Evolutionary conservation across 2,329 filamentous ascomycete species (phyloP).

Genomic region (Ophiostoma tasmaniense): DNA sequence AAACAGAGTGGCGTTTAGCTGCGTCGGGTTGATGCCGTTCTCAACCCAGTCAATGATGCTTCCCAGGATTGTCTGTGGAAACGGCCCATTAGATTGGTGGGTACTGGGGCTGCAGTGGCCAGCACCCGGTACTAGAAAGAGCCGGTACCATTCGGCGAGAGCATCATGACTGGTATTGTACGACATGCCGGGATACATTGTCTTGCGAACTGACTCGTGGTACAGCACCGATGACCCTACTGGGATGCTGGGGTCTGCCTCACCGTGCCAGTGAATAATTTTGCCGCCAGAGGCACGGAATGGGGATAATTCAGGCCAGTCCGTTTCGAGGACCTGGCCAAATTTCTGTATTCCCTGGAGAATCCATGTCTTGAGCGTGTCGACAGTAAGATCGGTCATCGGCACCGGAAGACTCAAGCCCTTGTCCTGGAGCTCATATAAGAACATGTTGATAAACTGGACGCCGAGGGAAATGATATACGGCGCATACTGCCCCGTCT

Average conservation of each 20-base stretch:
- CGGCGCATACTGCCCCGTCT: background rate
- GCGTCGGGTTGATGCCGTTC: background rate
- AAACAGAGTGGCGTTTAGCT: background rate
- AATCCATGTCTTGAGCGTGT: background rate
- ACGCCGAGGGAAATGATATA: background rate
- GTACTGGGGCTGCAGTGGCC: background rate
- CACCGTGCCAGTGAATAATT: background rate
- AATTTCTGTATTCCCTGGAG: background rate
- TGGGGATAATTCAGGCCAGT: background rate
- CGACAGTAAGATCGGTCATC: background rate
- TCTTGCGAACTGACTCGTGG: background rate
- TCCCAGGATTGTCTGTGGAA: background rate
- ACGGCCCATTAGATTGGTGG: background rate
- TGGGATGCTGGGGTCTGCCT: background rate
- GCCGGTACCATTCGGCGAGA: background rate
- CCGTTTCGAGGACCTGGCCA: background rate
- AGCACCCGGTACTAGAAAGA: background rate
- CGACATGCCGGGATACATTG: background rate
- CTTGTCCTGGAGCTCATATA: background rate
- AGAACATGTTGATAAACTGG: background rate
- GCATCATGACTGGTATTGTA: background rate
- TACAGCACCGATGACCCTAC: background rate
- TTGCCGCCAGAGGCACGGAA: background rate
- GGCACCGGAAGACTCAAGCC: background rate
- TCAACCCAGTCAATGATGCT: background rate